A percentile compares a stretch with the other conserved stretches of the same genome.
Evolutionary conservation across 1,139 yeast genomes (phyloP).

Genomic region (Diutina catenulata): DNA sequence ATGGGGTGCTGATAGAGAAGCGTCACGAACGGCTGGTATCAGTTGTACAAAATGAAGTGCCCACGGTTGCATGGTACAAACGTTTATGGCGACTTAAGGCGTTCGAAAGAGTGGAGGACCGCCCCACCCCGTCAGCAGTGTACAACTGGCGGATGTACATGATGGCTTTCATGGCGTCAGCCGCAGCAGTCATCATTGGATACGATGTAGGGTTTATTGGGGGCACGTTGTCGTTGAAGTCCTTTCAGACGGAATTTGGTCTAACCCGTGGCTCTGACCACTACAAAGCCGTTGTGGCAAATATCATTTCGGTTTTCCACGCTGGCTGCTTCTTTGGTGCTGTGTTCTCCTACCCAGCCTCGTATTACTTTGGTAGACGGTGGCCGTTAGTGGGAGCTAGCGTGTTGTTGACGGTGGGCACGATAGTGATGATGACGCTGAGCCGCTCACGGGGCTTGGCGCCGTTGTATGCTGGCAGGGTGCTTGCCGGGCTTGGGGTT

Average conservation of each 20-base stretch:
- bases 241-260: conserved; percentile 25
- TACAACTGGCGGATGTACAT: conserved; percentile 24
- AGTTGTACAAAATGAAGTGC: too few species aligned
- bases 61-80: too few species aligned
- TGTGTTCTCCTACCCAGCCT: conserved; percentile 26
- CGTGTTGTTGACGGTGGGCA: conserved; percentile 23
- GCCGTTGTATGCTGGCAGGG: conserved; percentile 32
- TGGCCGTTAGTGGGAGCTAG: conserved; percentile 24
- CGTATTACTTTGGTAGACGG: conserved; percentile 28
- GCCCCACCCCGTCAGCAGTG: conserved; percentile 28
- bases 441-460: conserved; percentile 19
- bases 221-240: conserved; percentile 27
- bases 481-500: conserved; percentile 27
- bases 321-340: conserved; percentile 39
- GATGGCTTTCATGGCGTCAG: conserved; percentile 29
- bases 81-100: too few species aligned
- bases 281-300: conserved; percentile 17
- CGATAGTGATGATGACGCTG: conserved; percentile 30
- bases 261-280: conserved; percentile 13
- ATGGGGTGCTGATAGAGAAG: neutral
- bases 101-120: conserved; percentile 24
- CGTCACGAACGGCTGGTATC: neutral
- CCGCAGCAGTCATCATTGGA: conserved; percentile 17
- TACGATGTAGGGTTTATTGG: conserved; percentile 35
- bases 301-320: conserved; percentile 33